Base-by-base conservation (phyloP, 2,329 filamentous ascomycete species). In the Fusarium sp. region DNA sequence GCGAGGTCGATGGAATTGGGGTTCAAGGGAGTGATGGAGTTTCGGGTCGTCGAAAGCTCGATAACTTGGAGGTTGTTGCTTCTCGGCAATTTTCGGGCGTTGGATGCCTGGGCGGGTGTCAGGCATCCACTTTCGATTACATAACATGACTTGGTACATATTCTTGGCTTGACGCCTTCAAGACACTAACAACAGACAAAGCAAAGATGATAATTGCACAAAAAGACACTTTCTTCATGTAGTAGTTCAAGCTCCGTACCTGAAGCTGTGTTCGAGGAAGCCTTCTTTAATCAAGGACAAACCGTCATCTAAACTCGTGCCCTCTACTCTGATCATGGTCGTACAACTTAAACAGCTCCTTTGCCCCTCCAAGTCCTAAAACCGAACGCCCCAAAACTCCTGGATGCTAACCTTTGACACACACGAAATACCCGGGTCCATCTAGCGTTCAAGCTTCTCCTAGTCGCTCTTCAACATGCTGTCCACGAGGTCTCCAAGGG, bases 401-500 rank as follows among this genome's bases (percentile, higher is more conserved):
- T 23, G 62, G 50, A 62, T 58, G 46, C 61, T 61, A 62, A 62
- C 56, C 63, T 20, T 20, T 60, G 29, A 53, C 46, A 50, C 50
- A 27, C 44, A 16, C 27, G 11, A 49, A 49, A 11, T 49, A 16
- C 20, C 53, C 58, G 54, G 54, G 51, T 16, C 58, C 27, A 27
- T 59, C 56, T 63, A 54, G 59, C 64, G 54, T 40, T 55, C 66
- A 50, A 61, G 64, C 42, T 58, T 66, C 66, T 54, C 66, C 85
- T 75, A 97, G 79, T 98, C 96, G 77, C 93, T 97, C 81, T 90
- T 90, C 82, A 98, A 81, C 94, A 99, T 99, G 79, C 93, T 98
- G 79, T 99, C 96, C 55, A 99, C 96, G 72, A 99, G 83, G 80
- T 99, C 96, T 10, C 95, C 95, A 62, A 99, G 80, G 11, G 96